phyloP scores from a whole-genome alignment of 257 asterid genomes.

The Paraleonurus japonicus region DNA sequence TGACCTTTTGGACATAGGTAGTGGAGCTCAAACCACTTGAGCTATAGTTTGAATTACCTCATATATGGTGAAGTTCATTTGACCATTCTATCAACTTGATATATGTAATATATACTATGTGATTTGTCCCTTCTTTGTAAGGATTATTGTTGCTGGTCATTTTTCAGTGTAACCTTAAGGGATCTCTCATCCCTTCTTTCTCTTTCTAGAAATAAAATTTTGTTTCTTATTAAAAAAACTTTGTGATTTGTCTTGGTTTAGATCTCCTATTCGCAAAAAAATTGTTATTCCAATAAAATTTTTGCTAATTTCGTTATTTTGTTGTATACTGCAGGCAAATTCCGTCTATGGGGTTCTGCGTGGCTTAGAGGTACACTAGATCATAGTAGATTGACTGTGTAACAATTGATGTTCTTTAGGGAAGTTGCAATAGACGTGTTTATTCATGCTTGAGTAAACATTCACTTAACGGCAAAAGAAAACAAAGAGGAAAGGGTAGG shows the following conservation, averaged over 20 bases:
- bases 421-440: constrained; percentile 14
- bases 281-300: constrained; percentile 5
- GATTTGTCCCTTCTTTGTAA: too few relatives aligned
- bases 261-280: background rate
- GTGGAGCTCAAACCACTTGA: too few relatives aligned
- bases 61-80: background rate
- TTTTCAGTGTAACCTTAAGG: too few relatives aligned
- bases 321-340: constrained; percentile 65
- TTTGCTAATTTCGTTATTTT: constrained; percentile 23
- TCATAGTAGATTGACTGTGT: constrained; percentile 18
- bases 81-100: background rate
- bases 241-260: constrained; percentile 5
- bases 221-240: too few relatives aligned
- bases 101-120: too few relatives aligned
- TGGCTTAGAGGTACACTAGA: constrained; percentile 78
- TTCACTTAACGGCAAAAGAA: constrained; percentile 5
- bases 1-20: too few relatives aligned
- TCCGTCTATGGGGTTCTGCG: constrained; percentile 80
- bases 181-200: too few relatives aligned
- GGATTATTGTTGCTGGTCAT: too few relatives aligned
- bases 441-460: constrained; percentile 10
- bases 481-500: constrained; percentile 1
- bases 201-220: too few relatives aligned
- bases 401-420: background rate
- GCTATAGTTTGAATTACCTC: background rate